A percentile compares a stretch with the other conserved stretches of the same genome.
Evolutionary conservation across 805 yeast genomes (phyloP).

Genomic region (Candida tammaniensis): DNA sequence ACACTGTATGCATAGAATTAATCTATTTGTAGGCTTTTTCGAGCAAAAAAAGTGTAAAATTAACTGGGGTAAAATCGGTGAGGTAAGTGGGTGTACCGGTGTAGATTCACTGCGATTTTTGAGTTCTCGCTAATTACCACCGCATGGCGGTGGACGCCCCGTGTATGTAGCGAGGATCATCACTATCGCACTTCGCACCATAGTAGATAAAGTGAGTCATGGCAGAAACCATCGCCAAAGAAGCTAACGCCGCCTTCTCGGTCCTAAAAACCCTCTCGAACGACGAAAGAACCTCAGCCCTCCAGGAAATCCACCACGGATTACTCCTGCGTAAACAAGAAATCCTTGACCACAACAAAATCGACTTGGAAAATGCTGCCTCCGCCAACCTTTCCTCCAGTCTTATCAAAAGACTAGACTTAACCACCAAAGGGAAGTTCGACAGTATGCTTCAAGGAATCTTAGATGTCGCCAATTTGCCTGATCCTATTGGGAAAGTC

Average conservation of each 20-base stretch:
- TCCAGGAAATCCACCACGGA: slow-evolving; percentile 69
- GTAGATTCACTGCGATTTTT: neutral
- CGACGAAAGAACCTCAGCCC: slow-evolving; percentile 69
- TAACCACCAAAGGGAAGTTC: slow-evolving; percentile 77
- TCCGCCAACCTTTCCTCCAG: slow-evolving; percentile 63
- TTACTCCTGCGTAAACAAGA: slow-evolving; percentile 55
- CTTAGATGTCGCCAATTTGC: slow-evolving; percentile 81
- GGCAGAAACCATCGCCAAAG: slow-evolving; percentile 46
- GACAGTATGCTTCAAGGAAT: slow-evolving; percentile 95
- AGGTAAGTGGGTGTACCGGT: no score
- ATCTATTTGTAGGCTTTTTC: no score
- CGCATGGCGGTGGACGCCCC: neutral
- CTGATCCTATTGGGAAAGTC: slow-evolving; percentile 90
- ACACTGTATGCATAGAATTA: no score
- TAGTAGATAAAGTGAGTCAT: slow-evolving; percentile 1
- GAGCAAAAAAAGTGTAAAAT: no score
- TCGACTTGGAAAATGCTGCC: slow-evolving; percentile 71
- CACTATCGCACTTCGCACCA: neutral
- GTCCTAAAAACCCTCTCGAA: slow-evolving; percentile 74
- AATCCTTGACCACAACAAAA: slow-evolving; percentile 68
- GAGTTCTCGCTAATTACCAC: no score
- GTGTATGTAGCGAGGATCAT: neutral
- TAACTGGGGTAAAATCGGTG: no score
- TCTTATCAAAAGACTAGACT: slow-evolving; percentile 78
- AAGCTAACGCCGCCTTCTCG: slow-evolving; percentile 82